Percentiles rank a stretch among this genome's conserved stretches.
Conservation (phyloP, 257 asterid genomes). For the Ocimum tenuiflorum region DNA sequence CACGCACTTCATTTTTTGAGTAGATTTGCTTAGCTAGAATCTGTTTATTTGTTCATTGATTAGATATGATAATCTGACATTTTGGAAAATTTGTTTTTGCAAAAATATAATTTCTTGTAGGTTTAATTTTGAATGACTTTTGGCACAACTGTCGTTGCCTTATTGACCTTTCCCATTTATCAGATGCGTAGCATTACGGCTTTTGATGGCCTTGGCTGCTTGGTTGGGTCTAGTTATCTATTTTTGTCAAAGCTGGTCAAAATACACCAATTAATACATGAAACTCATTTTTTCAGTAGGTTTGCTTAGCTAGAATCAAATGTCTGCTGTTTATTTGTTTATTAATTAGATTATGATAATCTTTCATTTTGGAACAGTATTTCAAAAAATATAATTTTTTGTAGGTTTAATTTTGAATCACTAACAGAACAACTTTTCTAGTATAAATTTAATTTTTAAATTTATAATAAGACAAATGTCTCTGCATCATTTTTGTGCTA, state of each 20-base stretch:
- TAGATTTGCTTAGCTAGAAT: neutral
- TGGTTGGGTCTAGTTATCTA: conserved; percentile 1
- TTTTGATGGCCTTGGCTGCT: neutral
- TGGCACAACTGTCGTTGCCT: neutral
- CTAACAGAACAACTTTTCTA: too few species aligned
- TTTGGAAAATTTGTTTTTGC: neutral
- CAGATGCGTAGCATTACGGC: neutral
- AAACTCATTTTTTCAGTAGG: neutral
- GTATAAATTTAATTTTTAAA: too few species aligned
- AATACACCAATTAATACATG: neutral
- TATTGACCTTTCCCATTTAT: neutral
- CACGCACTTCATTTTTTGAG: neutral
- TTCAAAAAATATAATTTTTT: neutral
- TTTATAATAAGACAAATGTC: too few species aligned
- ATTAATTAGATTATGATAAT: neutral
- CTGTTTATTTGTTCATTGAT: neutral
- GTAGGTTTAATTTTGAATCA: neutral
- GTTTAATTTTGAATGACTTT: neutral
- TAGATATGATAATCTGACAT: neutral
- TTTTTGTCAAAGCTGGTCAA: neutral
- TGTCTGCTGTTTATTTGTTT: neutral
- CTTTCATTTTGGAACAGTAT: neutral
- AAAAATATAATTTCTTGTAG: neutral
- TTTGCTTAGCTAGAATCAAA: neutral
- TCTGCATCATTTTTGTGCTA: neutral